Percentiles rank a stretch among this genome's conserved stretches.
Evolutionary conservation across 2,329 filamentous ascomycete species (phyloP).

Genomic region (Bipolaris oryzae): DNA sequence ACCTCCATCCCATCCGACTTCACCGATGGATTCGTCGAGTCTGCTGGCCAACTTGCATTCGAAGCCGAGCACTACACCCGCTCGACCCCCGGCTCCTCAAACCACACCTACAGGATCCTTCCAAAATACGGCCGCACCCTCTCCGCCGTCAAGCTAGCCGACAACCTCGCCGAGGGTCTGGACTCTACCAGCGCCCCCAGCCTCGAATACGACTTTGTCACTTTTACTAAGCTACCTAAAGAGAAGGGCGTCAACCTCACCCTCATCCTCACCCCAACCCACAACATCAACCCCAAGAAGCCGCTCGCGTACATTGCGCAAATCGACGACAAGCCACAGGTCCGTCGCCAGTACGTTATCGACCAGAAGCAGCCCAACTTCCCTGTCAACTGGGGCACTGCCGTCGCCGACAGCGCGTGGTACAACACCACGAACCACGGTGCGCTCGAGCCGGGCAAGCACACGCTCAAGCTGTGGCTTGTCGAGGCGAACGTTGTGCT

Average conservation of each 20-base stretch:
- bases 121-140: slow-evolving; percentile 47
- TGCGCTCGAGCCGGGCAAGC: slow-evolving; percentile 43
- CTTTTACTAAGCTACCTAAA: slow-evolving; percentile 41
- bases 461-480: slow-evolving; percentile 54
- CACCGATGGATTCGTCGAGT: slow-evolving; percentile 45
- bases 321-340: slow-evolving; percentile 50
- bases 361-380: slow-evolving; percentile 50
- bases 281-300: slow-evolving; percentile 59
- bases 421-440: slow-evolving; percentile 51
- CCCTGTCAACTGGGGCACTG: slow-evolving; percentile 57
- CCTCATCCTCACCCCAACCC: slow-evolving; percentile 51
- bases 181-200: slow-evolving; percentile 34
- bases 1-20: slow-evolving; percentile 41
- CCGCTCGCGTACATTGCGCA: slow-evolving; percentile 59
- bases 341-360: slow-evolving; percentile 52
- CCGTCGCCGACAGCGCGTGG: slow-evolving; percentile 60
- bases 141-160: slow-evolving; percentile 43
- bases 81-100: slow-evolving; percentile 26
- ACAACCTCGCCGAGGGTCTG: slow-evolving; percentile 36
- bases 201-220: slow-evolving; percentile 48
- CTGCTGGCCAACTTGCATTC: slow-evolving; percentile 41
- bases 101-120: slow-evolving; percentile 38
- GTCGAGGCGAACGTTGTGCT: slow-evolving; percentile 53
- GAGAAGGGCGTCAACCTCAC: slow-evolving; percentile 47
- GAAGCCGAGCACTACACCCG: slow-evolving; percentile 50